Conservation (phyloP, 768 basidiomycete genomes). For the Russula vinacea region DNA sequence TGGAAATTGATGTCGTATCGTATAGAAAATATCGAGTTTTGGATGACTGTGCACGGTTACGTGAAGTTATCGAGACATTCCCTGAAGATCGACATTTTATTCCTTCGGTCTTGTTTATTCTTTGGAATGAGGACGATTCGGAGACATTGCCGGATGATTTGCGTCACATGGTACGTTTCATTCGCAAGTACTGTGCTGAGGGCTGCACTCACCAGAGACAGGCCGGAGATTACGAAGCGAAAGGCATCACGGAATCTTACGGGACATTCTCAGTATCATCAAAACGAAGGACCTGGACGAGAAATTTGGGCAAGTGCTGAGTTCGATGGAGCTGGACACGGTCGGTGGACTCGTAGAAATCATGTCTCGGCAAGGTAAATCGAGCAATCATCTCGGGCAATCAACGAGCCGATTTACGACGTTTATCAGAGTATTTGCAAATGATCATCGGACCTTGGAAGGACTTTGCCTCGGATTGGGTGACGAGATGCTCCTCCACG, state of each 20-base stretch:
- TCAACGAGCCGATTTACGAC: not conserved
- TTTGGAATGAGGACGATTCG: conserved; percentile 53
- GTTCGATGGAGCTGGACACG: conserved; percentile 48
- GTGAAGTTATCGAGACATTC: conserved; percentile 56
- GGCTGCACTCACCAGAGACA: conserved; percentile 32
- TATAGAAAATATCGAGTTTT: conserved; percentile 64
- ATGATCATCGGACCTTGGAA: conserved; percentile 21
- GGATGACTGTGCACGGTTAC: conserved; percentile 68
- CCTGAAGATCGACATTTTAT: conserved; percentile 56
- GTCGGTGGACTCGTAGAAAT: conserved; percentile 54
- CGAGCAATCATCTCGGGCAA: not conserved
- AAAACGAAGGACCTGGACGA: conserved; percentile 54
- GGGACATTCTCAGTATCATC: conserved; percentile 52
- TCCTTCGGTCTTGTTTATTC: conserved; percentile 59
- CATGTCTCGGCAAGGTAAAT: conserved; percentile 47
- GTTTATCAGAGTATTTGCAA: conserved; percentile 16
- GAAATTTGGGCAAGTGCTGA: conserved; percentile 48
- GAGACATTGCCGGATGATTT: conserved; percentile 48
- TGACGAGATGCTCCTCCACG: conserved; percentile 30
- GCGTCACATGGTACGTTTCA: conserved; percentile 52
- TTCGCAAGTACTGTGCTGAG: not conserved
- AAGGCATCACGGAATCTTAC: conserved; percentile 42
- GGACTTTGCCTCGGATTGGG: conserved; percentile 25
- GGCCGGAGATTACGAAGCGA: conserved; percentile 49
- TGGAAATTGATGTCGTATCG: not conserved